A percentile compares a stretch with the other conserved stretches of the same genome.
These are phyloP conservation scores for Syzygium jambos DNA, from an alignment of 345 rosid genomes.

Conservation along the genomic window DNA sequence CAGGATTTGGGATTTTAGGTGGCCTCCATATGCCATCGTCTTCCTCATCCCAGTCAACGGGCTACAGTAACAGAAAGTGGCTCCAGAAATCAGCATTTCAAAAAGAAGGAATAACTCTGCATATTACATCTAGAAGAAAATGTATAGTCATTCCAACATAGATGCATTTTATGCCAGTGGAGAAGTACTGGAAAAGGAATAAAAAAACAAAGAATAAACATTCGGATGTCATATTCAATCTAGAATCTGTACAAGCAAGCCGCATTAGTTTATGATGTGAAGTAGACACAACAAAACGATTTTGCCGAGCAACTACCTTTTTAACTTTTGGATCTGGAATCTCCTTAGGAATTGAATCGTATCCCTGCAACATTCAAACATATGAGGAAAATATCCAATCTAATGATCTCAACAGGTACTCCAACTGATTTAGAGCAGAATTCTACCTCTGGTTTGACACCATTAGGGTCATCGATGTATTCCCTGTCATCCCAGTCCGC, in stretches of 20 bases:
- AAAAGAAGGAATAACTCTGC: neutral
- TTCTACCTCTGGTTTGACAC: slow-evolving; percentile 71
- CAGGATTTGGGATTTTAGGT: slow-evolving; percentile 64
- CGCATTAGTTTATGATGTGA: neutral
- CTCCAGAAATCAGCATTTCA: neutral
- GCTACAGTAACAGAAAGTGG: slow-evolving; percentile 24
- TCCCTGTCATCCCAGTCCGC: slow-evolving; percentile 93
- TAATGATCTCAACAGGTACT: neutral
- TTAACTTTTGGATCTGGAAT: slow-evolving; percentile 63
- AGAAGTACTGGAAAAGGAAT: neutral
- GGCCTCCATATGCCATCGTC: slow-evolving; percentile 65
- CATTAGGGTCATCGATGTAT: slow-evolving; percentile 76
- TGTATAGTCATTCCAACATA: neutral
- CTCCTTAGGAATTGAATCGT: slow-evolving; percentile 45
- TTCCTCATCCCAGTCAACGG: slow-evolving; percentile 72
- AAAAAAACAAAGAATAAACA: neutral
- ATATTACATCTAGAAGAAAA: neutral
- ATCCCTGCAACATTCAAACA: slow-evolving; percentile 31
- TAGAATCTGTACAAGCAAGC: neutral
- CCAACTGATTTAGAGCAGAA: neutral
- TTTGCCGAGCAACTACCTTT: slow-evolving; percentile 21
- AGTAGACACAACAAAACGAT: neutral
- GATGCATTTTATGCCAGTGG: neutral
- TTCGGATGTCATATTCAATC: neutral
- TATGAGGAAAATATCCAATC: neutral